phyloP scores from a whole-genome alignment of 2,329 filamentous ascomycete species.

The Neonectria ditissima region DNA sequence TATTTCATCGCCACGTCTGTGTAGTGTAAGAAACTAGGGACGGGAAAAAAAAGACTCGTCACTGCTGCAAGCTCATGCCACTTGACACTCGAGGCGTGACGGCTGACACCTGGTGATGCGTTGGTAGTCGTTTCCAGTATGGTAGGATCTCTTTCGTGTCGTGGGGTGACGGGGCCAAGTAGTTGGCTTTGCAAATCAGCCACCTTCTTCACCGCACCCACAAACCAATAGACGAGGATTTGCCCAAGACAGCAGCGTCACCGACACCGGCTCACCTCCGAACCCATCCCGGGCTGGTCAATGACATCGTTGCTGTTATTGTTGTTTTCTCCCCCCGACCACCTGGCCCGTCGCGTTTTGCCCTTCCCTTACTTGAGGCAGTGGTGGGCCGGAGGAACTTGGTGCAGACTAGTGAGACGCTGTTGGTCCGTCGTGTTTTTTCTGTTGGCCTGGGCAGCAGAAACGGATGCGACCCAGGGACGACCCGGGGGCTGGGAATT shows the following conservation, averaged over 20 bases:
- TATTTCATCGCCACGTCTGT: constrained; percentile 26
- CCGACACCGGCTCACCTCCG: constrained; percentile 9
- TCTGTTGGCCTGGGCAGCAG: constrained; percentile 30
- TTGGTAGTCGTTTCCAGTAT: constrained; percentile 20
- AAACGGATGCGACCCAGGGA: constrained; percentile 36
- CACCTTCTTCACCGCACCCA: constrained; percentile 19
- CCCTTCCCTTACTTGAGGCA: constrained; percentile 25
- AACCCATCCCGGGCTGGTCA: constrained; percentile 15
- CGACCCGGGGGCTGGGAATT: constrained; percentile 40
- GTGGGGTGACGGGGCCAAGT: constrained; percentile 14
- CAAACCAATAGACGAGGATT: not conserved
- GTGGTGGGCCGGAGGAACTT: constrained; percentile 22
- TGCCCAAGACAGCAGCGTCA: constrained; percentile 1
- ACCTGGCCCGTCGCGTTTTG: constrained; percentile 7
- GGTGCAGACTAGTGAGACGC: constrained; percentile 30
- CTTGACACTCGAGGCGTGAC: constrained; percentile 5
- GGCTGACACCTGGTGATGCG: constrained; percentile 24
- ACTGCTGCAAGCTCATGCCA: constrained; percentile 14
- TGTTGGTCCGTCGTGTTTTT: constrained; percentile 38
- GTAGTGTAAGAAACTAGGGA: constrained; percentile 30
- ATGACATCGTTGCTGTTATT: constrained; percentile 15
- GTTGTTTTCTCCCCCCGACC: not conserved
- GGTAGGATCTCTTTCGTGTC: constrained; percentile 20
- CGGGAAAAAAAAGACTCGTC: constrained; percentile 15
- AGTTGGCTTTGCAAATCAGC: constrained; percentile 2